Conservation (phyloP, 2,329 filamentous ascomycete genomes). For the Mycosphaerella arachidis region DNA sequence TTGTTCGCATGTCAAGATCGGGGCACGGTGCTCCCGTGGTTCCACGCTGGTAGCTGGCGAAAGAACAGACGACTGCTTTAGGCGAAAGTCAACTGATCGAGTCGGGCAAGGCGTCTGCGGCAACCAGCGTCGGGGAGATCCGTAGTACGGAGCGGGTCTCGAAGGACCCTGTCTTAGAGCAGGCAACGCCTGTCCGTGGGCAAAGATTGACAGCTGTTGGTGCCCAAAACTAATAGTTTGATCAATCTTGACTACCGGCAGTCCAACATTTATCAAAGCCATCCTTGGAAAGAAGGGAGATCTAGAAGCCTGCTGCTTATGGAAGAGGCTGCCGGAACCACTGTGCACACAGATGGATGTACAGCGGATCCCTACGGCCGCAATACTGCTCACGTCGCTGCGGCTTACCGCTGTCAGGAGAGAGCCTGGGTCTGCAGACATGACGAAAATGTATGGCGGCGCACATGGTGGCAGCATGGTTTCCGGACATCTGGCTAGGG, state of each 20-base stretch:
- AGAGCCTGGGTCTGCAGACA: neutral
- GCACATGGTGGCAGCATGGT: neutral
- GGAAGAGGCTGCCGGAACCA: neutral
- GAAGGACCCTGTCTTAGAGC: too few species aligned
- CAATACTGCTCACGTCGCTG: neutral
- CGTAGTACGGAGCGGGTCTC: too few species aligned
- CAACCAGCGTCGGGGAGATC: neutral
- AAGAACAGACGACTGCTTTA: neutral
- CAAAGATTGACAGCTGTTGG: neutral
- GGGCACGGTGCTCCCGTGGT: neutral
- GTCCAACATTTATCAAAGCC: neutral
- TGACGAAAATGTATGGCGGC: too few species aligned
- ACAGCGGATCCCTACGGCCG: neutral
- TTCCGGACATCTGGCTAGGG: too few species aligned
- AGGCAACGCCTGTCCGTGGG: too few species aligned
- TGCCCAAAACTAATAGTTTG: neutral
- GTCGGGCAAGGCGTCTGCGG: neutral
- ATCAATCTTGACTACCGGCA: neutral
- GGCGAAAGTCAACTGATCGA: neutral
- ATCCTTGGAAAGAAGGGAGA: neutral
- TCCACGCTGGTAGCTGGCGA: neutral
- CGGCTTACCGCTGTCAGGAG: slow-evolving; percentile 7
- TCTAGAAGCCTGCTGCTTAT: neutral
- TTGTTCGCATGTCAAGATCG: neutral
- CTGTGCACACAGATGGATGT: neutral